Evolutionary conservation across 2,329 filamentous ascomycete genomes (phyloP), one percentile per base, ranked within the genome.

Genomic region (Aureobasidium namibiae): DNA sequence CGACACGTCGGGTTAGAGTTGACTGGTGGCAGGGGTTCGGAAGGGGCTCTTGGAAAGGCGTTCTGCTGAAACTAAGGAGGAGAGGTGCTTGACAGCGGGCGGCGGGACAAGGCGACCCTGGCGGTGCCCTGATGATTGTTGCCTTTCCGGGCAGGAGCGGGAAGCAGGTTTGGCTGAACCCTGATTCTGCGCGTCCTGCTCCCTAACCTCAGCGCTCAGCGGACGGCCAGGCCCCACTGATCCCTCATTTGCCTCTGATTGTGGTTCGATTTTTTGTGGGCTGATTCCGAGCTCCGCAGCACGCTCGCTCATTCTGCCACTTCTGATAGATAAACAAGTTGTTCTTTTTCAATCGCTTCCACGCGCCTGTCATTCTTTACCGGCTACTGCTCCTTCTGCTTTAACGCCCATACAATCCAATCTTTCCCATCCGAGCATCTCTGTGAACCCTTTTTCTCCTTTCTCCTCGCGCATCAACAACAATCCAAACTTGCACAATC

Each of bases 221-320:
- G n/a, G 39, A 33, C 24, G 50, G 39, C 34, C 39, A 45, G 39
- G 38, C 52, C 52, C 50, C 52, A 56, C 52, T 44, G 52, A 24
- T 45, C 31, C 52, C 52, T 56, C 39, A 56, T 56, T 56, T 56
- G 52, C 52, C 52, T 56, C 52, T 56, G 52, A 56, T 56, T 56
- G 52, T 56, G 52, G 52, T 44, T 45, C 39, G 52, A 56, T 56
- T 56, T 56, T 56, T 56, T 56, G 39, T 56, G 52, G 52, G 39
- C 52, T 56, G 52, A 56, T 56, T 56, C 39, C 52, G 39, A 56
- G 52, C 52, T 34, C 24, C 36, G 26, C 23, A 34, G 52, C 52
- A 21, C 52, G 52, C 52, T 33, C 52, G 39, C 29, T 34, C 21
- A 23, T 34, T 54, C 50, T 54, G 50, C 50, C 38, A 33, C 50